Evolutionary conservation across 2,329 filamentous ascomycete species (phyloP), one percentile per base, ranked within the genome.

Genomic region (Parastagonospora nodorum): DNA sequence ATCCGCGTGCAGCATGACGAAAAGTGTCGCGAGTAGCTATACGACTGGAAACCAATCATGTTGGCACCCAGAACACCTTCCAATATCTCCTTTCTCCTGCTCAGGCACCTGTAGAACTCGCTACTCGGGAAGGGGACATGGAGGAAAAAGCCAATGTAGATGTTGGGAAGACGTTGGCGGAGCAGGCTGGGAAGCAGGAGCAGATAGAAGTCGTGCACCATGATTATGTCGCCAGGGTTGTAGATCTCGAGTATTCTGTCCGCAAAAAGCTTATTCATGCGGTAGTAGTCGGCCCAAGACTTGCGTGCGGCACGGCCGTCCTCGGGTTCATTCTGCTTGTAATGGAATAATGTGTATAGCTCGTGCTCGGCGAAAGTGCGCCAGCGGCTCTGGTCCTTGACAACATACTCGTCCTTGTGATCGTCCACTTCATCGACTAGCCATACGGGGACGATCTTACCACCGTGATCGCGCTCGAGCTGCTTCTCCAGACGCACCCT

Each of bases 121-220:
- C 90, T 96, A 75, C 92, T 96, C 30, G 93, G 93, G 75, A 97
- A 97, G 0, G 93, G 93, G 39, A 91, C 88, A 74, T 97, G 93
- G 40, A 97, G 80, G 78, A 91, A 97, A 79, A 97, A 97, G 46
- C 91, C 88, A 68, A 97, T 92, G 77, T 96, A 95, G 75, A 96
- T 90, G 72, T 92, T 90, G 4, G 92, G 90, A 14, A 92, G 80
- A 36, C 88, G 85, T 73, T 96, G 92, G 41, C 93, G 88, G 51
- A 97, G 79, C 78, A 97, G 86, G 75, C 87, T 92, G 2, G 94
- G 93, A 4, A 97, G 83, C 19, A 97, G 81, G 73, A 97, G 86
- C 41, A 97, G 84, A 69, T 96, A 92, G 74, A 96, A 97, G 75
- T 97, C 93, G 72, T 97, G 93, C 46, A 97, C 86, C 72, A 96